A percentile compares a stretch with the other conserved stretches of the same genome.
Evolutionary conservation across 495 filamentous ascomycete genomes (phyloP).

Genomic region (Jackrogersella minutella): DNA sequence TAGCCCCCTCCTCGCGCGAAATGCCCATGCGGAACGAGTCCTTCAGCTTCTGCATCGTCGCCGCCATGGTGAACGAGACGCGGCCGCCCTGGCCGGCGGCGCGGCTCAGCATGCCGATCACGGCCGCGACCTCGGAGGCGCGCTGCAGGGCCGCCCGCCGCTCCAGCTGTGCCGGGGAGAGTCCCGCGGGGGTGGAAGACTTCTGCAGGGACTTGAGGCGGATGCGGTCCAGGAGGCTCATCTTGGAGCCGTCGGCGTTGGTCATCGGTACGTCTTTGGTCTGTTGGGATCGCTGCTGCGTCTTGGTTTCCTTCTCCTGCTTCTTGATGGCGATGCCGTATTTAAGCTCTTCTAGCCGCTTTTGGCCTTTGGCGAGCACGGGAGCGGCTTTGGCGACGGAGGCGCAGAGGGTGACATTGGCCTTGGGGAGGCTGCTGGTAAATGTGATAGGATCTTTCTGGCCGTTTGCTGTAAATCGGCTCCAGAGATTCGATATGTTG

Average conservation of each 20-base stretch:
- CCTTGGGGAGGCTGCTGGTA: conserved; percentile 61
- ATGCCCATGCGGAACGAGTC: conserved; percentile 69
- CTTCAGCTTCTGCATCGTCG: conserved; percentile 64
- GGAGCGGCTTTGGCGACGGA: conserved; percentile 55
- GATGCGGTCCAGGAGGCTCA: conserved; percentile 68
- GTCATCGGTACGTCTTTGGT: conserved; percentile 22
- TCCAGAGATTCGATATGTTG: conserved; percentile 60
- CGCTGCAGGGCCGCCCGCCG: conserved; percentile 67
- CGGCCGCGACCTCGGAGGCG: conserved; percentile 65
- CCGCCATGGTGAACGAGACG: conserved; percentile 67
- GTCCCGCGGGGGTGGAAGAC: conserved; percentile 42
- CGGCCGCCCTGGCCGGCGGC: conserved; percentile 47
- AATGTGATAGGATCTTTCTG: conserved; percentile 49
- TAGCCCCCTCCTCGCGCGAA: conserved; percentile 63
- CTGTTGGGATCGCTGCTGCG: background rate
- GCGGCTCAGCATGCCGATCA: conserved; percentile 65
- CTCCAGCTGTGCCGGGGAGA: conserved; percentile 58
- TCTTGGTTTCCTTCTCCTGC: conserved; percentile 41
- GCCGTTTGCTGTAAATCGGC: conserved; percentile 37
- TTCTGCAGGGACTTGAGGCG: conserved; percentile 63
- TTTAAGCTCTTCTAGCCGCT: conserved; percentile 68
- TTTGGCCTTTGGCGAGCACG: conserved; percentile 64
- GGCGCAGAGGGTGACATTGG: conserved; percentile 57
- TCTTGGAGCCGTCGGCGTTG: conserved; percentile 48
- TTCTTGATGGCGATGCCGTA: conserved; percentile 56